phyloP scores from a whole-genome alignment of 2,329 filamentous ascomycete species.

The Alternaria sp. region DNA sequence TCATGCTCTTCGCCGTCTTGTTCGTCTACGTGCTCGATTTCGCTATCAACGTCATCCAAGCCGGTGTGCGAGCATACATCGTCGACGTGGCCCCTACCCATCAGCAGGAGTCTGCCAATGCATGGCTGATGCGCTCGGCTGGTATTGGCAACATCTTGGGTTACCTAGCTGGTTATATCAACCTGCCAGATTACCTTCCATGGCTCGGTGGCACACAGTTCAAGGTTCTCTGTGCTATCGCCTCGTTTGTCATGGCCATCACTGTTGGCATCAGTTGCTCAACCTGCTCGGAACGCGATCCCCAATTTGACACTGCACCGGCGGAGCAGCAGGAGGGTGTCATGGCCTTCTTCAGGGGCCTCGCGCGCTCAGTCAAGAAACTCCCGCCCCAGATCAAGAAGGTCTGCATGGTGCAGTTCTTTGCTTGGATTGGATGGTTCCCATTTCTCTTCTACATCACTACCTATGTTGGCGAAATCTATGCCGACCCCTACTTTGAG shows the following conservation, averaged over 20 bases:
- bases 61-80: conserved; percentile 88
- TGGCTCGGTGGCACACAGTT: conserved; percentile 90
- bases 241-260: conserved; percentile 72
- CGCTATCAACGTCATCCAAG: conserved; percentile 94
- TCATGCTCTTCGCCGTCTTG: conserved; percentile 80
- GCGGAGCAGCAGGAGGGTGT: conserved; percentile 64
- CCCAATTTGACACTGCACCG: conserved; percentile 71
- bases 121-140: conserved; percentile 87
- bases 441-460: conserved; percentile 95
- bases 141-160: conserved; percentile 91
- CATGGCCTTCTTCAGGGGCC: conserved; percentile 77
- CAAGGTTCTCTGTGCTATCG: conserved; percentile 87
- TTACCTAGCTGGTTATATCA: conserved; percentile 83
- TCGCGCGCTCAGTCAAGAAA: conserved; percentile 76
- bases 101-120: conserved; percentile 91
- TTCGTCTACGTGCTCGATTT: conserved; percentile 93
- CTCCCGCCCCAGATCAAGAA: conserved; percentile 82
- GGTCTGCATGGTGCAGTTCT: conserved; percentile 71
- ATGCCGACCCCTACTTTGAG: conserved; percentile 81
- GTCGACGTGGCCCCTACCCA: conserved; percentile 91
- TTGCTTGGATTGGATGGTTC: conserved; percentile 94
- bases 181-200: conserved; percentile 76
- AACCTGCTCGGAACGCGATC: conserved; percentile 79
- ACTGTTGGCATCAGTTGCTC: conserved; percentile 75
- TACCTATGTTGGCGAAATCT: conserved; percentile 91